Evolutionary conservation across 305 asterid species (phyloP).

Genomic region (Striga hermonthica): DNA sequence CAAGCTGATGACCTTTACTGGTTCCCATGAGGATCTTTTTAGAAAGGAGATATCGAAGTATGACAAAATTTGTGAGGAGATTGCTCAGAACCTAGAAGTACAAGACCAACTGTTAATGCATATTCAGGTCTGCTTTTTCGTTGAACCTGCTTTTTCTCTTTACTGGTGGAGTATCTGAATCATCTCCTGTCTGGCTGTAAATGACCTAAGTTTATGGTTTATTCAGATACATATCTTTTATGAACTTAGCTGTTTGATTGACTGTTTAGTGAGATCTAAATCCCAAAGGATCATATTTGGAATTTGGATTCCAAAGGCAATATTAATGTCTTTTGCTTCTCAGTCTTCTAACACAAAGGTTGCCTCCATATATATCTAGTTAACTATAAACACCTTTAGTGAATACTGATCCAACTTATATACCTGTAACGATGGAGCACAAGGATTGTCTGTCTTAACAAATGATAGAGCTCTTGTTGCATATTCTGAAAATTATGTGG

Average conservation of each 20-base stretch:
- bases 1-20: slow-evolving; percentile 83
- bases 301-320: too few relatives aligned
- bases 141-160: slow-evolving; percentile 9
- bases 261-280: too few relatives aligned
- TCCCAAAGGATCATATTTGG: too few relatives aligned
- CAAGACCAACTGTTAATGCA: slow-evolving; percentile 83
- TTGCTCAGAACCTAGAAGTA: slow-evolving; percentile 71
- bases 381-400: too few relatives aligned
- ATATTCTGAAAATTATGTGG: background rate
- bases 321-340: too few relatives aligned
- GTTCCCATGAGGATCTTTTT: slow-evolving; percentile 92
- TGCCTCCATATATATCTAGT: too few relatives aligned
- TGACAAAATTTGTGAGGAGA: slow-evolving; percentile 76
- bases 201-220: background rate
- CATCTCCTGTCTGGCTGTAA: background rate
- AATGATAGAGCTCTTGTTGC: too few relatives aligned
- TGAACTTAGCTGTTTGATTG: too few relatives aligned
- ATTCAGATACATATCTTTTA: background rate
- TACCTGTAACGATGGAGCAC: too few relatives aligned
- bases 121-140: slow-evolving; percentile 65
- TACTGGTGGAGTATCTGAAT: slow-evolving; percentile 12
- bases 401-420: too few relatives aligned
- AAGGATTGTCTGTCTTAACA: too few relatives aligned
- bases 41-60: slow-evolving; percentile 90
- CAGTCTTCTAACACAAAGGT: too few relatives aligned